A percentile compares a stretch with the other conserved stretches of the same genome.
These are phyloP conservation scores for Calonectria pseudoreteaudii DNA, from an alignment of 2,329 filamentous ascomycete species.

Conservation along the genomic window DNA sequence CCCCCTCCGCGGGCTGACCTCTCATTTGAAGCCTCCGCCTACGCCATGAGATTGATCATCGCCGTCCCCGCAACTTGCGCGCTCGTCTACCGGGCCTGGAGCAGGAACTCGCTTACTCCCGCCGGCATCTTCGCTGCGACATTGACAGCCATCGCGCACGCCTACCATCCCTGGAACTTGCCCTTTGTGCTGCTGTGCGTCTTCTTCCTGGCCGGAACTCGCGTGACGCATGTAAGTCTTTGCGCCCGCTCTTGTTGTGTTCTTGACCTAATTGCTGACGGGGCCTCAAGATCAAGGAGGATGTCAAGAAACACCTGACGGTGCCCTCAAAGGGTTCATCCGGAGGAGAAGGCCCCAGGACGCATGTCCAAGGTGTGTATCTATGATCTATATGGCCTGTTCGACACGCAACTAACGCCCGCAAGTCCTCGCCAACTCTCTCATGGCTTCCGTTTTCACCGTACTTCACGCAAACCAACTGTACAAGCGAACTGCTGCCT, in stretches of 20 bases:
- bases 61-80: conserved; percentile 69
- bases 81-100: conserved; percentile 76
- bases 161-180: conserved; percentile 92
- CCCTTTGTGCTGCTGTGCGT: conserved; percentile 86
- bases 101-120: conserved; percentile 82
- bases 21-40: background rate
- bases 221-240: conserved; percentile 78
- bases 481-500: conserved; percentile 56
- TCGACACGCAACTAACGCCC: conserved; percentile 9
- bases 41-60: conserved; percentile 67
- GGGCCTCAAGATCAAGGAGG: conserved; percentile 79
- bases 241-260: background rate
- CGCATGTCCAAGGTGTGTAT: conserved; percentile 78
- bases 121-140: conserved; percentile 78
- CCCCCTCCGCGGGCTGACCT: background rate
- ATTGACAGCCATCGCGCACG: conserved; percentile 82
- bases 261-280: conserved; percentile 27
- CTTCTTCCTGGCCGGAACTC: conserved; percentile 89
- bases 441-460: conserved; percentile 76
- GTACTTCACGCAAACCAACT: conserved; percentile 73
- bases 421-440: conserved; percentile 85
- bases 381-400: background rate
- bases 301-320: conserved; percentile 85
- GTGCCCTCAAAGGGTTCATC: conserved; percentile 78
- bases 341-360: conserved; percentile 85